These are phyloP conservation scores for Datura wrightii DNA, from an alignment of 257 asterid species.

Conservation along the genomic window DNA sequence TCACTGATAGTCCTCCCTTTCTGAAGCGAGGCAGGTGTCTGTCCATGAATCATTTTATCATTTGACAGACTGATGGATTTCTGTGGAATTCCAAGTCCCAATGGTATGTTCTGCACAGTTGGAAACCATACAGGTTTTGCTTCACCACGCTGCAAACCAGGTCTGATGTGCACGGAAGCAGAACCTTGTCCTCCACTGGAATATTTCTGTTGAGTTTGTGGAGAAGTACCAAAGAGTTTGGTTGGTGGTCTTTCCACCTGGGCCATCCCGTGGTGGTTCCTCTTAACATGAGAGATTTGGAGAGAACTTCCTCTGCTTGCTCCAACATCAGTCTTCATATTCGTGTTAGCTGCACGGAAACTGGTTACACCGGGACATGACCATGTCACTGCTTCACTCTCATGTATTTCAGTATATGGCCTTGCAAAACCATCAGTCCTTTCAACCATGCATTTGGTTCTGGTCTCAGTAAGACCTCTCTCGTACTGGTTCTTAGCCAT, in stretches of 20 bases:
- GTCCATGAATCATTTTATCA: conserved; percentile 30
- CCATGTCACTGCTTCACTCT: conserved; percentile 33
- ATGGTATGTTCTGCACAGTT: conserved; percentile 23
- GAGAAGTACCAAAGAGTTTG: conserved; percentile 44
- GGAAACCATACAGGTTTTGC: conserved; percentile 34
- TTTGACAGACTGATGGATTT: conserved; percentile 42
- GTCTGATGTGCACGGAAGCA: conserved; percentile 44
- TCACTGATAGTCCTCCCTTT: conserved; percentile 50
- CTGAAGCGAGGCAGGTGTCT: conserved; percentile 33
- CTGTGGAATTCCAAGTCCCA: conserved; percentile 43
- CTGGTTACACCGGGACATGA: conserved; percentile 35
- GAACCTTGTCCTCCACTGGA: conserved; percentile 44
- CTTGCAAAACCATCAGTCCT: conserved; percentile 13
- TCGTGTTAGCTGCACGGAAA: conserved; percentile 41
- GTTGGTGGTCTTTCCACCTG: conserved; percentile 40
- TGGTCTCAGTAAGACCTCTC: conserved; percentile 45
- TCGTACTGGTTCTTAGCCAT: conserved; percentile 76
- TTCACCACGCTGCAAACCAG: conserved; percentile 41
- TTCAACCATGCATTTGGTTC: conserved; percentile 13
- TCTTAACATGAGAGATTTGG: conserved; percentile 36
- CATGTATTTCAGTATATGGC: conserved; percentile 29
- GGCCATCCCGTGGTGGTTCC: conserved; percentile 28
- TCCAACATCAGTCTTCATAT: conserved; percentile 31
- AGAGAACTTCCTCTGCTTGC: conserved; percentile 24
- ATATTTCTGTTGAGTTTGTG: conserved; percentile 46